Base-by-base conservation (phyloP, 768 basidiomycete species). In the Termitomyces sp. region DNA sequence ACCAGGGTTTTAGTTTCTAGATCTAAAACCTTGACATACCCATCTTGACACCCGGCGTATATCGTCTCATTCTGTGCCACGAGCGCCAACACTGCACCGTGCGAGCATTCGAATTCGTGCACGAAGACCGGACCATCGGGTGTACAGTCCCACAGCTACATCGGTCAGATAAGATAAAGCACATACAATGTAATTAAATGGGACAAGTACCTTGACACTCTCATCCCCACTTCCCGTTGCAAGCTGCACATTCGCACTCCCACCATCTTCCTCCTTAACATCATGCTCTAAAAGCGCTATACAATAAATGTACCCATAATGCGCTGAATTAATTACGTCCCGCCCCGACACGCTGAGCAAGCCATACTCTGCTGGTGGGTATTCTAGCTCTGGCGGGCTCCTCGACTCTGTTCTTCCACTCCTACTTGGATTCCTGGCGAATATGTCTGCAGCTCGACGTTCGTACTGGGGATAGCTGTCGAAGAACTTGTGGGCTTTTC, bases 261-360 rank as follows among this genome's bases (percentile, higher is more conserved):
- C 62, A 27, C 16, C 23, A 18, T 48, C 33, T 5, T 36, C 36
- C 23, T 48, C 47, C 23, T 35, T 48, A 5, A 10, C 47, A 48
- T 48, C 47, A 11, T 49, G 16, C n/a, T 70, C 63, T 36, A 78
- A 54, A 23, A 76, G 62, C 6, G 70, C 64, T 84, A 94, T 85
- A 62, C 89, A 92, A 66, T 96, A 95, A 12, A 98, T 80, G 64
- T 98, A 98, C 9, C 96, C 96, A 66, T 85, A 95, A 69, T 98
- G 96, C 3, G 94, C 96, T 1, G 91, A 90, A 60, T 90, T 86
- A 25, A 94, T 76, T 29, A 94, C 86, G 60, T 92, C 90, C 52
- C 72, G 73, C 12, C 81, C 73, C 0, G 85, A 82, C 20, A 96
- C 84, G 48, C 76, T 70, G 27, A 91, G 65, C 48, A 72, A 71